phyloP scores from a whole-genome alignment of 345 rosid species.

The Eucalyptus curtisii region DNA sequence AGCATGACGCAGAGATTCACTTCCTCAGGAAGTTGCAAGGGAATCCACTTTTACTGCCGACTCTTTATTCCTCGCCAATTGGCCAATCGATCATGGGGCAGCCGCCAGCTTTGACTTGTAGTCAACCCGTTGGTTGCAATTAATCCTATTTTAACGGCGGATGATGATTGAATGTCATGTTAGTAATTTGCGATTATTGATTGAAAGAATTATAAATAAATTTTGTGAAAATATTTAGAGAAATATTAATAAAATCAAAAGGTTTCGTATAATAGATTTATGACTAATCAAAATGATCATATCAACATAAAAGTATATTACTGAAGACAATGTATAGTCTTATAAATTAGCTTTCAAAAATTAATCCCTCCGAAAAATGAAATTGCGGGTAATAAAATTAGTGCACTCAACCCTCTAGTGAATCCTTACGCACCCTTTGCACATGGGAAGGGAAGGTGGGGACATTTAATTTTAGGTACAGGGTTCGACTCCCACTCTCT shows the following conservation, averaged over 20 bases:
- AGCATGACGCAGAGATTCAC: not conserved
- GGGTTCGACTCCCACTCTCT: rapidly evolving
- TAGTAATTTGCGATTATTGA: rapidly evolving
- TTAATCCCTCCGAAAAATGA: not conserved
- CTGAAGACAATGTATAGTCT: not conserved
- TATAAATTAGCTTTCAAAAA: rapidly evolving
- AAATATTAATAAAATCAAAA: not conserved
- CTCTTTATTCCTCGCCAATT: not conserved
- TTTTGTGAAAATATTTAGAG: rapidly evolving
- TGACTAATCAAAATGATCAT: rapidly evolving
- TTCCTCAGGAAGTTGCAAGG: not conserved
- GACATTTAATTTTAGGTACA: rapidly evolving
- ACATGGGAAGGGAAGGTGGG: rapidly evolving
- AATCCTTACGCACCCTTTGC: too few species aligned
- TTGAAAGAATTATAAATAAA: rapidly evolving
- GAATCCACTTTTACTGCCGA: not conserved
- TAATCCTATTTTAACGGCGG: rapidly evolving
- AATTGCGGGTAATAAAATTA: not conserved
- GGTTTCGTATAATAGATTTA: rapidly evolving
- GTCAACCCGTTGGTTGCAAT: not conserved
- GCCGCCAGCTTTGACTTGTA: not conserved
- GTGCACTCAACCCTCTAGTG: not conserved
- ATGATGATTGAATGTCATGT: rapidly evolving
- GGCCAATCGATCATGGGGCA: not conserved
- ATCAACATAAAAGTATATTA: not conserved